Conservation (phyloP, 2,329 filamentous ascomycete species). For the Tolypocladium ovalisporum region DNA sequence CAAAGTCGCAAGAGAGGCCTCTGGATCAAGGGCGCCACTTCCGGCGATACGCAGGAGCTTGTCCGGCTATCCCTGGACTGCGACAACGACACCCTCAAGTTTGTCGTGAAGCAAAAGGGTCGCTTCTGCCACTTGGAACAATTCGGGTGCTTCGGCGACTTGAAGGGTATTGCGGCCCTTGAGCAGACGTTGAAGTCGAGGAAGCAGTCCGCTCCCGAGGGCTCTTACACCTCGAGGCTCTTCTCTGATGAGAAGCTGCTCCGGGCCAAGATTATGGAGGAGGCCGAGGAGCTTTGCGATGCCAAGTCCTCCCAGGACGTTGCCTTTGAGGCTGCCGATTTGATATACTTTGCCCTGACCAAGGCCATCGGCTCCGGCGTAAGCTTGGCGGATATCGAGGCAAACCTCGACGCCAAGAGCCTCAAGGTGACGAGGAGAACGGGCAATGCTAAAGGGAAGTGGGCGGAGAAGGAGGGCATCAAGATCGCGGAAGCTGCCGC, state of each 20-base stretch:
- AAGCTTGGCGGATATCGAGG: slow-evolving; percentile 78
- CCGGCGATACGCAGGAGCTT: slow-evolving; percentile 86
- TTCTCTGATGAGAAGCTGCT: slow-evolving; percentile 88
- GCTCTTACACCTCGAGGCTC: slow-evolving; percentile 86
- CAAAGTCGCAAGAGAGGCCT: slow-evolving; percentile 91
- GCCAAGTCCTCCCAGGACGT: slow-evolving; percentile 73
- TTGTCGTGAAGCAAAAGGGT: slow-evolving; percentile 82
- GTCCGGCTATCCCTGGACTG: slow-evolving; percentile 80
- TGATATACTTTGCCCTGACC: slow-evolving; percentile 91
- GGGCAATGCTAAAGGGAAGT: slow-evolving; percentile 89
- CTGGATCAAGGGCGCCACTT: slow-evolving; percentile 94
- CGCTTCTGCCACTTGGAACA: slow-evolving; percentile 92
- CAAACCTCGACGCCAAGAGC: slow-evolving; percentile 86
- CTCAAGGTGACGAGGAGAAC: slow-evolving; percentile 88
- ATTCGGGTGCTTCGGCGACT: slow-evolving; percentile 82
- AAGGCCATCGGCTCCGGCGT: slow-evolving; percentile 82
- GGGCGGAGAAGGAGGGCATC: slow-evolving; percentile 74
- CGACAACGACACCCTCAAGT: slow-evolving; percentile 84
- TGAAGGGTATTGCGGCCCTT: slow-evolving; percentile 69
- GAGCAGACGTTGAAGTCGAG: slow-evolving; percentile 79
- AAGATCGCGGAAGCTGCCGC: slow-evolving; percentile 25
- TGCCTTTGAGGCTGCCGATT: slow-evolving; percentile 87
- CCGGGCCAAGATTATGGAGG: slow-evolving; percentile 95
- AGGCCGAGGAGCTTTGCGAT: slow-evolving; percentile 88
- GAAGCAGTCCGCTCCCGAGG: slow-evolving; percentile 71